These are phyloP conservation scores for Suhomyces prunicola DNA, from an alignment of 805 yeast species.

Conservation along the genomic window DNA sequence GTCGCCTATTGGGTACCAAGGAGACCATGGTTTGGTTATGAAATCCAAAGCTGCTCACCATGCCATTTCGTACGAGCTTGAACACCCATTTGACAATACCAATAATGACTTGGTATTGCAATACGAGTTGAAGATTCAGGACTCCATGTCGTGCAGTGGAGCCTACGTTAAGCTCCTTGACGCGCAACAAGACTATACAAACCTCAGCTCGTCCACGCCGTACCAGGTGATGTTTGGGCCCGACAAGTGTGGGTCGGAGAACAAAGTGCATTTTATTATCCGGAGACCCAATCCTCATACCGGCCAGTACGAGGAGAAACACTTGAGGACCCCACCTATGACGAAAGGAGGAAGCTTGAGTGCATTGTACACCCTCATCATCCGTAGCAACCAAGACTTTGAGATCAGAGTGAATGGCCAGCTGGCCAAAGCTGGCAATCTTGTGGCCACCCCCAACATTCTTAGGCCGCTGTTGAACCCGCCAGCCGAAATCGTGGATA, in stretches of 20 bases:
- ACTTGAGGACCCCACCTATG: conserved; percentile 64
- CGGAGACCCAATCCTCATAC: conserved; percentile 53
- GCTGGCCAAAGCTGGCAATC: conserved; percentile 64
- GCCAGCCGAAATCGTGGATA: conserved; percentile 55
- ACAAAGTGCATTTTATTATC: conserved; percentile 76
- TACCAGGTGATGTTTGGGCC: conserved; percentile 94
- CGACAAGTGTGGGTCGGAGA: conserved; percentile 79
- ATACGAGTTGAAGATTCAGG: conserved; percentile 83
- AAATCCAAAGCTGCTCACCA: conserved; percentile 76
- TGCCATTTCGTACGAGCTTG: conserved; percentile 69
- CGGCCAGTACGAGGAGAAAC: conserved; percentile 65
- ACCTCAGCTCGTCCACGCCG: conserved; percentile 64
- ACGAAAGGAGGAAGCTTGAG: conserved; percentile 55
- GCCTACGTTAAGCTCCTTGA: conserved; percentile 78
- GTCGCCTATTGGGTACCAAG: conserved; percentile 54
- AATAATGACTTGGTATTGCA: conserved; percentile 74
- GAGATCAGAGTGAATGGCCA: conserved; percentile 84
- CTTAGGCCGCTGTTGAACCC: conserved; percentile 69
- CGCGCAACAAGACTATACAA: conserved; percentile 35
- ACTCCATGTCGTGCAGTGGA: conserved; percentile 82
- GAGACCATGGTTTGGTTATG: conserved; percentile 75
- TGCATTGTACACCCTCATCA: conserved; percentile 72
- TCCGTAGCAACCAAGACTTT: conserved; percentile 61
- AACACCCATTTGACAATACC: conserved; percentile 54
- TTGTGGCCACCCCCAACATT: conserved; percentile 47